Evolutionary conservation across 139 green algal genomes (phyloP).

Genomic region (Chlorella vulgaris): DNA sequence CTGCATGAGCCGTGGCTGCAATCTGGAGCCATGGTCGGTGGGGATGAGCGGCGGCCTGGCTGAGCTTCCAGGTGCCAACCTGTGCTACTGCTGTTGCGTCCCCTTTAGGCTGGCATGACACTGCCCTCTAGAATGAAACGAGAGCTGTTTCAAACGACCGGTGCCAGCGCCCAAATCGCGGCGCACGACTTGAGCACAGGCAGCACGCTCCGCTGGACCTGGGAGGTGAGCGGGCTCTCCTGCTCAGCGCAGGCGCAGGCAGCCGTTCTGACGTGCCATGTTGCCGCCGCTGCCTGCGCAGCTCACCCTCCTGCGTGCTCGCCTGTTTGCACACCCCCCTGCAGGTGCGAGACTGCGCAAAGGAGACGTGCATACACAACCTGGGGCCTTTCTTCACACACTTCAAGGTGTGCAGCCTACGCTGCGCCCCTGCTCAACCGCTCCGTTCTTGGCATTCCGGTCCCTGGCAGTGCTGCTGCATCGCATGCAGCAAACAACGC

Average conservation of each 20-base stretch:
- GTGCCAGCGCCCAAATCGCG: not conserved
- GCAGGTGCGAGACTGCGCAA: not conserved
- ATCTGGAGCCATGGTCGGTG: too few species aligned
- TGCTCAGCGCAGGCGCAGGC: not conserved
- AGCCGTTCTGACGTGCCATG: not conserved
- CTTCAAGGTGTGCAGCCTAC: not conserved
- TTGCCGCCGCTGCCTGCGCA: too few species aligned
- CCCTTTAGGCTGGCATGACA: constrained; percentile 15
- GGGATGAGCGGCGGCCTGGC: too few species aligned
- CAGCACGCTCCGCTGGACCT: constrained; percentile 12
- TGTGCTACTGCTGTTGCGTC: not conserved
- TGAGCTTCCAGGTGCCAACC: not conserved
- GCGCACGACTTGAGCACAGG: constrained; percentile 3
- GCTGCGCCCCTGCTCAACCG: too few species aligned
- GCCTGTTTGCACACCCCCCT: not conserved
- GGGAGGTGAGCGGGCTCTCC: constrained; percentile 1
- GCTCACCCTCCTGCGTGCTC: not conserved
- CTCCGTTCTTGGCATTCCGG: too few species aligned
- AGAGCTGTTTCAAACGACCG: constrained; percentile 21
- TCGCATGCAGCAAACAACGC: not conserved
- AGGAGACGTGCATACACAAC: constrained; percentile 9
- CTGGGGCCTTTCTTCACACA: constrained; percentile 12
- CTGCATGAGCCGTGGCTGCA: too few species aligned
- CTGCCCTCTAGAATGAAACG: constrained; percentile 18
- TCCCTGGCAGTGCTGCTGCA: not conserved